Percentiles rank a stretch among this genome's conserved stretches.
phyloP scores from a whole-genome alignment of 345 rosid genomes.

The Geranium rotundifolium region DNA sequence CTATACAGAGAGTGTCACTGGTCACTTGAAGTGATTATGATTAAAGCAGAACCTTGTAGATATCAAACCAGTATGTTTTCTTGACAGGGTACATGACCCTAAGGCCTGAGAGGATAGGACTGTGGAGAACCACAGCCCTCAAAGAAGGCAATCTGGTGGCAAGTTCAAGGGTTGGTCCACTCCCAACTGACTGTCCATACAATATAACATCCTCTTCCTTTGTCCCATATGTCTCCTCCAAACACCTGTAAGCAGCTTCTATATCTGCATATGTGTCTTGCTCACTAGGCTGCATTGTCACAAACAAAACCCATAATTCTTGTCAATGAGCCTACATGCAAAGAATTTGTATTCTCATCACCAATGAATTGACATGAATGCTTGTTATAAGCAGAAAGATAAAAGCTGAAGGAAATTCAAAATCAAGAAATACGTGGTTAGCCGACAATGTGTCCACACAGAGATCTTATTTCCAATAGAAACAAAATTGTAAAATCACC shows the following conservation, averaged over 20 bases:
- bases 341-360: no score
- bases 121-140: conserved; percentile 8
- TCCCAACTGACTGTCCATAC: no score
- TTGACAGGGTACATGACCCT: conserved; percentile 7
- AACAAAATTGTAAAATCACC: no score
- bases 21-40: no score
- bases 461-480: no score
- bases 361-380: no score
- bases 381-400: no score
- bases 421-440: no score
- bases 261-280: conserved; percentile 9
- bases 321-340: no score
- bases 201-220: conserved; percentile 7
- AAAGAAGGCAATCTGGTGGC: background rate
- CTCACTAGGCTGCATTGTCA: conserved; percentile 6
- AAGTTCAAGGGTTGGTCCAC: conserved; percentile 9
- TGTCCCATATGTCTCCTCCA: conserved; percentile 3
- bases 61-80: conserved; percentile 38
- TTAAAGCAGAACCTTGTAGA: conserved; percentile 46
- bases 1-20: no score
- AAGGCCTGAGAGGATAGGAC: conserved; percentile 6
- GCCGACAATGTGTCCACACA: no score
- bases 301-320: background rate
- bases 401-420: no score
- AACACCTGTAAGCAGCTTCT: conserved; percentile 6